Evolutionary conservation across 2,329 filamentous ascomycete species (phyloP), one percentile per base, ranked within the genome.

Genomic region (Cercospora sp.): DNA sequence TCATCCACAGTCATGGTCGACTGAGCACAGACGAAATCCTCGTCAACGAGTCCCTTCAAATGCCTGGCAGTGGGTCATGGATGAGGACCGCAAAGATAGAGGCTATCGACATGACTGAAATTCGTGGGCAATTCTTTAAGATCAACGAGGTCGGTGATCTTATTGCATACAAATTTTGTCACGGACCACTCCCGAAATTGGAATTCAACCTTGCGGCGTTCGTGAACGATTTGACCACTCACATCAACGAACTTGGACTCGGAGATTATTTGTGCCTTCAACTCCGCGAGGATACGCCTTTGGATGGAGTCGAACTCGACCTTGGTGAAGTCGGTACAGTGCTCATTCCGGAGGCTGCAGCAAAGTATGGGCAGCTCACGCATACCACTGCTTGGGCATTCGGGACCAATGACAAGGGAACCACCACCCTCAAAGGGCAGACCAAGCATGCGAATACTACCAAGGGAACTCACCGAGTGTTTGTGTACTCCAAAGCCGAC

Each of bases 31-130:
- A 53, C 49, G 49, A 53, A 53, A 53, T 53, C 49, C 49, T 53
- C 49, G 49, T 53, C 49, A 53, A 53, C 49, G 49, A 53, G 49
- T 53, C 49, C 49, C 49, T 53, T 53, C 49, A 53, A 53, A 53
- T 53, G 49, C 49, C 49, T 53, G 49, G 49, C 49, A n/a, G 49
- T 53, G 49, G 40, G 49, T 53, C 49, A n/a, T 53, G 49, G 49
- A 53, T 53, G 49, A 53, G 49, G 12, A 53, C 49, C 49, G 49
- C 49, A 53, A 37, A 37, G 34, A 10, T n/a, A n/a, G n/a, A n/a
- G n/a, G n/a, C n/a, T n/a, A n/a, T n/a, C n/a, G n/a, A n/a, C n/a
- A n/a, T n/a, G n/a, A n/a, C n/a, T n/a, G n/a, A n/a, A n/a, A n/a
- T n/a, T n/a, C n/a, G n/a, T n/a, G n/a, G n/a, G n/a, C n/a, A n/a